These are phyloP conservation scores for Aplosporella prunicola DNA, from an alignment of 2,329 filamentous ascomycete genomes.

Conservation along the genomic window DNA sequence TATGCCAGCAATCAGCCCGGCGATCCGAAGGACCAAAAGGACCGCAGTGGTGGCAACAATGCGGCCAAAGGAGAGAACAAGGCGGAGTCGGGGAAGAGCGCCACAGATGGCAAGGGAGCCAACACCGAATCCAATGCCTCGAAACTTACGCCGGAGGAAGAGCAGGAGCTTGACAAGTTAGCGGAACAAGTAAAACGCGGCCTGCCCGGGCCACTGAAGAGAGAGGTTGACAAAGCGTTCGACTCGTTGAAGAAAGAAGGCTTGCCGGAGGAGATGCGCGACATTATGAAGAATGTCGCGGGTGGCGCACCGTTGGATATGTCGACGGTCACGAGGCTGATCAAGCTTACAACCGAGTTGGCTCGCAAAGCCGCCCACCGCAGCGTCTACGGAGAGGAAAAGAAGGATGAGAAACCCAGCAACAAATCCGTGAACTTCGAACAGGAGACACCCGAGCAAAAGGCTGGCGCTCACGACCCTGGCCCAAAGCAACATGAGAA, in stretches of 20 bases:
- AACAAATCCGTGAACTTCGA: constrained; percentile 18
- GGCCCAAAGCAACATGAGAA: constrained; percentile 25
- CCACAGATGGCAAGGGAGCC: constrained; percentile 19
- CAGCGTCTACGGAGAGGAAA: constrained; percentile 18
- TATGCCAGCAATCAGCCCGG: constrained; percentile 33
- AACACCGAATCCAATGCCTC: constrained; percentile 26
- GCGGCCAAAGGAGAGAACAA: constrained; percentile 21
- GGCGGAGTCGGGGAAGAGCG: constrained; percentile 25
- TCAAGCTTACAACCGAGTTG: constrained; percentile 47
- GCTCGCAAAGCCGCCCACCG: constrained; percentile 42
- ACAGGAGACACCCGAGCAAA: constrained; percentile 29
- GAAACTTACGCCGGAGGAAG: constrained; percentile 46
- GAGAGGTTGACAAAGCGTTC: constrained; percentile 51
- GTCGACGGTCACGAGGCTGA: constrained; percentile 51
- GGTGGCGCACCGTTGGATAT: constrained; percentile 41
- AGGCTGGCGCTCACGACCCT: constrained; percentile 36
- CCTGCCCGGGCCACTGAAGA: constrained; percentile 53
- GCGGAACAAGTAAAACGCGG: constrained; percentile 48
- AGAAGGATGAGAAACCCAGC: constrained; percentile 21
- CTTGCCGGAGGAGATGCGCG: constrained; percentile 53
- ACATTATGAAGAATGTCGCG: constrained; percentile 49
- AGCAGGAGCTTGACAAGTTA: constrained; percentile 48
- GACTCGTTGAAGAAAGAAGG: constrained; percentile 57
- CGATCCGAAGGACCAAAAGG: constrained; percentile 16
- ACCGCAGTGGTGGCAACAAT: constrained; percentile 9